Base-by-base conservation (phyloP, 352 stramenopile genomes). In the Phytopythium montanum region DNA sequence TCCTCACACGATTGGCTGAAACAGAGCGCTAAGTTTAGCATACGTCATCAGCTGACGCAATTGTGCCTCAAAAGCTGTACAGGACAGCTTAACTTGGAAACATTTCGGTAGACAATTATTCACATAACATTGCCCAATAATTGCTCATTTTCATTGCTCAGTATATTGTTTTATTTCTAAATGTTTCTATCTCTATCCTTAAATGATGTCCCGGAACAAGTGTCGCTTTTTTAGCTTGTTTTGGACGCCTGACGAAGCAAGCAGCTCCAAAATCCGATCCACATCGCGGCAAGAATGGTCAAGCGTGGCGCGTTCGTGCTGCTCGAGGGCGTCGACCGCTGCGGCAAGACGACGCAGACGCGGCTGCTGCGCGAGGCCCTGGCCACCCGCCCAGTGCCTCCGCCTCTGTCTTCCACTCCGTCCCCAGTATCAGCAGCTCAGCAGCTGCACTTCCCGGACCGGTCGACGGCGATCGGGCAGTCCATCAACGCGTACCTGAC, bases 331-430 rank as follows among this genome's bases (percentile, higher is more conserved):
- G 90, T 99, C 9, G 98, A 99, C 75, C 84, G 97, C 42, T 99
- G 96, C 73, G 98, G 98, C 61, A 99, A 99, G 84, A 99, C 97
- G 18, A 99, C 98, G 38, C 98, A 99, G 92, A 97, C 89, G n/a
- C 87, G 87, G 54, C 72, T 93, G 39, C 79, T 98, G 26, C 79
- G 95, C 34, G 68, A 98, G 34, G 52, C 62, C 3, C 64, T 97
- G 8, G 58, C 64, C 16, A 21, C 55, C 0, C 21, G 56, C 0
- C 66, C 68, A n/a, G n/a, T n/a, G n/a, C n/a, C n/a, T n/a, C n/a
- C n/a, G 45, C 53, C 65, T 9, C 56, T 68, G 5, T 19, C 42
- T n/a, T 18, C 21, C 14, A 2, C 44, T n/a, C 0, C 44, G 19
- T n/a, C 44, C 1, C 18, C 39, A 10, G 16, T 21, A 25, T 4